Conservation (phyloP, 2,329 filamentous ascomycete species). For the Aspergillus candidus region DNA sequence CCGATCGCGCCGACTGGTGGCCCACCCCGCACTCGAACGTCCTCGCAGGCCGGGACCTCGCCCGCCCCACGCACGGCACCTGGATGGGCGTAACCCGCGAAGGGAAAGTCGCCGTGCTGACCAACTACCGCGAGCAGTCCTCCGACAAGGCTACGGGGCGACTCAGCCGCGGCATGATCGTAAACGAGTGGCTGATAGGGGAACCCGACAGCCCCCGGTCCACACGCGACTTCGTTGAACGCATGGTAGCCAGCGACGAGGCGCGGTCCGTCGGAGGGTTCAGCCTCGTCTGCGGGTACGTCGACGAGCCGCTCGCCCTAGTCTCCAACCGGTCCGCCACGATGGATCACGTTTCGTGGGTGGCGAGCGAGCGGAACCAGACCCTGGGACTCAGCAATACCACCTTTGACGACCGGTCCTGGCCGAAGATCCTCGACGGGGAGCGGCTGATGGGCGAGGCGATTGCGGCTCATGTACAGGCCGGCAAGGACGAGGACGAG, state of each 20-base stretch:
- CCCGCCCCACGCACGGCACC: slow-evolving; percentile 54
- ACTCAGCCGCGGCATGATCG: slow-evolving; percentile 52
- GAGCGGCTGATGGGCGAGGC: slow-evolving; percentile 48
- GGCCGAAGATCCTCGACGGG: slow-evolving; percentile 57
- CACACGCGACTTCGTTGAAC: slow-evolving; percentile 48
- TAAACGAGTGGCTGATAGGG: slow-evolving; percentile 53
- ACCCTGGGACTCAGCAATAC: slow-evolving; percentile 58
- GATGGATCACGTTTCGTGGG: slow-evolving; percentile 46
- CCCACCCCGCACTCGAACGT: slow-evolving; percentile 49
- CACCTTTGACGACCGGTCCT: slow-evolving; percentile 52
- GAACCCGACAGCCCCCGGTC: slow-evolving; percentile 33
- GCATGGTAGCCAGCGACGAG: slow-evolving; percentile 50
- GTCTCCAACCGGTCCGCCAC: slow-evolving; percentile 57
- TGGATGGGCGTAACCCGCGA: slow-evolving; percentile 59
- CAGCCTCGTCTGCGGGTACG: slow-evolving; percentile 54
- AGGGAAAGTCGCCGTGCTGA: slow-evolving; percentile 57
- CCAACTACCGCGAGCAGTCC: slow-evolving; percentile 56
- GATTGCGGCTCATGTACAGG: slow-evolving; percentile 41
- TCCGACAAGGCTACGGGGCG: slow-evolving; percentile 42
- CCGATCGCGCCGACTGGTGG: slow-evolving; percentile 56
- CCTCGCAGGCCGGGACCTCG: slow-evolving; percentile 57
- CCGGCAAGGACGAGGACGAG: slow-evolving; percentile 39
- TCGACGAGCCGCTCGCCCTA: slow-evolving; percentile 50
- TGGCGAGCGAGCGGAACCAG: slow-evolving; percentile 45
- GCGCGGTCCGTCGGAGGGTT: slow-evolving; percentile 58